phyloP scores from a whole-genome alignment of 768 basidiomycete genomes.

The Podaxis sp. region DNA sequence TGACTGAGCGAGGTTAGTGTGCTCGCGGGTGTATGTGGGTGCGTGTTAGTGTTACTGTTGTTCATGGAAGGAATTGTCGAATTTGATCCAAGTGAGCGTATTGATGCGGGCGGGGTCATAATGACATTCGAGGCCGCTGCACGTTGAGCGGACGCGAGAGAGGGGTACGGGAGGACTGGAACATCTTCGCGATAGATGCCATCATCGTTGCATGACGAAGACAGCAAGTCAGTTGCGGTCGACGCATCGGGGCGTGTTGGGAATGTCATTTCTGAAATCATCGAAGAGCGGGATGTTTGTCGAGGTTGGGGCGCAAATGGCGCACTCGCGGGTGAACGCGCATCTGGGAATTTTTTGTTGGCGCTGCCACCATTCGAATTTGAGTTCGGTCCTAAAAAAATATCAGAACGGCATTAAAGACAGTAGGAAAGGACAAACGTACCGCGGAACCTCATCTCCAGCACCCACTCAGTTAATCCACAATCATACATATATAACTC shows the following conservation, averaged over 20 bases:
- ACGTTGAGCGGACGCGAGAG: constrained; percentile 46
- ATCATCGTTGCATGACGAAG: constrained; percentile 36
- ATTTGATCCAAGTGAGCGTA: constrained; percentile 48
- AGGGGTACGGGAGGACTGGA: constrained; percentile 76
- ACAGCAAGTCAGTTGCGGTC: constrained; percentile 68
- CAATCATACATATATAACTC: constrained; percentile 75
- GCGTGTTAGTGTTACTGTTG: constrained; percentile 32
- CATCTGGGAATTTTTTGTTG: constrained; percentile 9
- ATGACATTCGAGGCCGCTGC: constrained; percentile 34
- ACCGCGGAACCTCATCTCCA: constrained; percentile 58
- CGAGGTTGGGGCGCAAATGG: constrained; percentile 56
- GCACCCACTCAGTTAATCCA: constrained; percentile 77
- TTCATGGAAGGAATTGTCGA: constrained; percentile 25
- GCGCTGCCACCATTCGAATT: constrained; percentile 14
- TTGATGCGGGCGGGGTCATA: constrained; percentile 45
- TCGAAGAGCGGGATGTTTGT: constrained; percentile 69
- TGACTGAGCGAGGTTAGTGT: constrained; percentile 5
- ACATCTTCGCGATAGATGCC: constrained; percentile 55
- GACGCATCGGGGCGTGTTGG: constrained; percentile 79
- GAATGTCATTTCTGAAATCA: constrained; percentile 76
- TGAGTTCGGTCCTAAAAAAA: constrained; percentile 29
- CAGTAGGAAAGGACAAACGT: constrained; percentile 20
- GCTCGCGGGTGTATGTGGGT: constrained; percentile 1
- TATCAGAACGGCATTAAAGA: constrained; percentile 5
- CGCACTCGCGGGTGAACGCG: constrained; percentile 36